Evolutionary conservation across 2,329 filamentous ascomycete genomes (phyloP), one percentile per base, ranked within the genome.

Genomic region (Zelopaecilomyces penicillatus): DNA sequence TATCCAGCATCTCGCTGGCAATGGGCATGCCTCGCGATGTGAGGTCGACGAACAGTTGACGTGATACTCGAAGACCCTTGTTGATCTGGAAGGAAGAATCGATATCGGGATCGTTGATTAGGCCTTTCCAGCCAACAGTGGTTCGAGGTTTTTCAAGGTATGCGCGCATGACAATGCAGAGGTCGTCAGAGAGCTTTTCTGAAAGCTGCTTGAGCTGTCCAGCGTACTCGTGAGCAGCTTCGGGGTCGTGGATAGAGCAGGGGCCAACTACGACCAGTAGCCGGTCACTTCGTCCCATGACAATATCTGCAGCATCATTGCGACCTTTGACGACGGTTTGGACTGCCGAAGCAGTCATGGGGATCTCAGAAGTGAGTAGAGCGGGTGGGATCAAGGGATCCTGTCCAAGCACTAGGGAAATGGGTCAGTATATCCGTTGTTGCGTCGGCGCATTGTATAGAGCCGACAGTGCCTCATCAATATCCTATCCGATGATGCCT

Each of bases 121-220:
- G 76, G 42, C 93, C 93, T 73, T 98, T 98, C 93, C 93, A 98
- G 63, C 93, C 93, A 41, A 98, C 90, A 0, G 93, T 98, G 41
- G 93, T 98, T 50, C 93, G 84, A 36, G 93, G 93, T 77, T 98
- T 98, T 76, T 98, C 93, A 42, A 98, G 84, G 78, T 98, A 98
- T 62, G 90, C 89, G 57, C 93, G 87, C 93, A 98, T 98, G 60
- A 98, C 83, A 64, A 98, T 86, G 65, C 83, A 83, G 39, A 98
- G 76, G 63, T 97, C 90, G 56, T 81, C 74, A 50, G 82, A 80
- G 50, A 96, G 82, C 74, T 85, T 87, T 52, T 85, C 79, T 48
- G 89, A 80, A 39, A 96, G 73, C 43, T 74, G 69, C 69, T 88
- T 85, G 40, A 98, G 78, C 46, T 83, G 80, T 50, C 76, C 70